Percentiles rank a stretch among this genome's conserved stretches.
These are phyloP conservation scores for Candida endomychidarum DNA, from an alignment of 805 yeast species.

Conservation along the genomic window DNA sequence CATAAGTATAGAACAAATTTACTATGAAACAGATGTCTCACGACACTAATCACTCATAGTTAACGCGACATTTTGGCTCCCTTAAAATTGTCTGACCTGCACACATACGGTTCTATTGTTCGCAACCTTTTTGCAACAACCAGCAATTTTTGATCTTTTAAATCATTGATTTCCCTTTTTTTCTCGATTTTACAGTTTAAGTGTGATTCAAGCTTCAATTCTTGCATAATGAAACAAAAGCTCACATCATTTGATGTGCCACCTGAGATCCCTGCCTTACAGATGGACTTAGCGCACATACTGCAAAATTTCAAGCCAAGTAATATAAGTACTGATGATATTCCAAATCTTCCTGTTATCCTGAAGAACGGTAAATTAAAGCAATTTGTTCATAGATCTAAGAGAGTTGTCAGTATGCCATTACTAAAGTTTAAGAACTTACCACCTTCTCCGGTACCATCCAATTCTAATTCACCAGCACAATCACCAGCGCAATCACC, in stretches of 20 bases:
- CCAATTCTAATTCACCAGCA: not conserved
- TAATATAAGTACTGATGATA: conserved; percentile 22
- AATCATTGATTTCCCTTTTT: conserved; percentile 3
- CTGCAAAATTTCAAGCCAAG: conserved; percentile 29
- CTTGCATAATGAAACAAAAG: conserved; percentile 18
- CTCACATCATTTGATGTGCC: conserved; percentile 27
- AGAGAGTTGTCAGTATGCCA: conserved; percentile 15
- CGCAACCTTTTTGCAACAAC: conserved; percentile 7
- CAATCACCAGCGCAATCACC: not conserved
- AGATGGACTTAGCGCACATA: conserved; percentile 29
- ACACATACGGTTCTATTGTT: not conserved
- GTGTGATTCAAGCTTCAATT: not conserved
- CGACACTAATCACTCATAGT: not conserved
- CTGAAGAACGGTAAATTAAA: conserved; percentile 21
- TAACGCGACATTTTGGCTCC: not conserved
- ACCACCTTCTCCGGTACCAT: conserved; percentile 5
- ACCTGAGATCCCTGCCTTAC: conserved; percentile 23
- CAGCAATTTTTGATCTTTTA: conserved; percentile 4
- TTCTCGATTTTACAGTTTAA: not conserved
- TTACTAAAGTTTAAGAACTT: conserved; percentile 7
- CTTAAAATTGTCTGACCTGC: too few relatives aligned
- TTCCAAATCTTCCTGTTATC: conserved; percentile 24
- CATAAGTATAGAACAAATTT: too few relatives aligned
- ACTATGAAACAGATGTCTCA: too few relatives aligned
- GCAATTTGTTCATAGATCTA: conserved; percentile 15